Percentiles rank a stretch among this genome's conserved stretches.
These are phyloP conservation scores for Pugionium dolabratum DNA, from an alignment of 345 rosid species.

Conservation along the genomic window DNA sequence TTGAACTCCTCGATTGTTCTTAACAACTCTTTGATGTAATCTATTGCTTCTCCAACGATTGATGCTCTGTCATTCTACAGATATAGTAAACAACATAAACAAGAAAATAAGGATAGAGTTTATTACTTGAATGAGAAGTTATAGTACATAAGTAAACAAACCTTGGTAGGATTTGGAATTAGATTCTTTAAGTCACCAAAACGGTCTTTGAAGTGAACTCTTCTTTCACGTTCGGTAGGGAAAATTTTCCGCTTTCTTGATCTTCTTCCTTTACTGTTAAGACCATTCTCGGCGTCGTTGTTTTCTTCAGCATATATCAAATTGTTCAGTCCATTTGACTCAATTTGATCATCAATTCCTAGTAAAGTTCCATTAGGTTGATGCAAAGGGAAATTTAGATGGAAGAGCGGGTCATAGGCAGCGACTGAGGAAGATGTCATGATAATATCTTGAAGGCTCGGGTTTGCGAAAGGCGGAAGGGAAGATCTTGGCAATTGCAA, in stretches of 20 bases:
- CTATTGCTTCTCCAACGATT: slow-evolving; percentile 71
- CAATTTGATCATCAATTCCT: slow-evolving; percentile 36
- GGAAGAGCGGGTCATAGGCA: slow-evolving; percentile 58
- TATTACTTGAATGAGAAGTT: slow-evolving; percentile 17
- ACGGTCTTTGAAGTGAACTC: slow-evolving; percentile 60
- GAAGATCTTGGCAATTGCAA: slow-evolving; percentile 57
- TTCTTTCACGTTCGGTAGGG: slow-evolving; percentile 63
- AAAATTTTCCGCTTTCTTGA: slow-evolving; percentile 56
- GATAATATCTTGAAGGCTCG: slow-evolving; percentile 36
- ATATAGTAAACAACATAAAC: background rate
- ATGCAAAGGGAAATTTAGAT: slow-evolving; percentile 58
- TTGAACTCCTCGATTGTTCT: slow-evolving; percentile 59
- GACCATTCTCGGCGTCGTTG: slow-evolving; percentile 41
- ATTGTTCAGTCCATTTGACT: slow-evolving; percentile 28
- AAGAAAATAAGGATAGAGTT: background rate
- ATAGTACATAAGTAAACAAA: slow-evolving; percentile 38
- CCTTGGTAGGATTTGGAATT: slow-evolving; percentile 74
- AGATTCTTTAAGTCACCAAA: slow-evolving; percentile 50
- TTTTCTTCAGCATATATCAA: slow-evolving; percentile 41
- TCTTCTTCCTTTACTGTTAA: slow-evolving; percentile 47
- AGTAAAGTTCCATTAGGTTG: slow-evolving; percentile 50
- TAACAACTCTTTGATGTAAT: slow-evolving; percentile 69
- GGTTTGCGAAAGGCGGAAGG: slow-evolving; percentile 40
- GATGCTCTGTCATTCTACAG: slow-evolving; percentile 68
- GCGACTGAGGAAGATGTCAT: slow-evolving; percentile 44